These are phyloP conservation scores for Didymella exigua DNA, from an alignment of 2,329 filamentous ascomycete genomes.

Conservation along the genomic window DNA sequence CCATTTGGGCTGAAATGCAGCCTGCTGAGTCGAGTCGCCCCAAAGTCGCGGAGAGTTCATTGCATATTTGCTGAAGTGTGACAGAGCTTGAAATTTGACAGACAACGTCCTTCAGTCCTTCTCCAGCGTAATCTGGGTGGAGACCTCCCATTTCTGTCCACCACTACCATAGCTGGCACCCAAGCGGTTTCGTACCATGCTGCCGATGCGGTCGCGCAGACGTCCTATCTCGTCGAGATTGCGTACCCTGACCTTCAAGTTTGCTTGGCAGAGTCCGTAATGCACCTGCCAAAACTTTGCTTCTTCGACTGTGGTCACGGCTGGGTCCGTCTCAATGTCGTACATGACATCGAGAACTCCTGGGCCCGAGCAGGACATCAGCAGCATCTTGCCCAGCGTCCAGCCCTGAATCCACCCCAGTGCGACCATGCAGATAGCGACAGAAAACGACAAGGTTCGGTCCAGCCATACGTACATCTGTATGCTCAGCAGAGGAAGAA, in stretches of 20 bases:
- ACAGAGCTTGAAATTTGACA: slow-evolving; percentile 20
- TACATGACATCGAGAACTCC: slow-evolving; percentile 75
- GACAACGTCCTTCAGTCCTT: slow-evolving; percentile 42
- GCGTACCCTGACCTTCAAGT: slow-evolving; percentile 76
- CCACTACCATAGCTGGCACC: slow-evolving; percentile 86
- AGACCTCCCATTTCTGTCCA: slow-evolving; percentile 89
- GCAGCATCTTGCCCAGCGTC: slow-evolving; percentile 87
- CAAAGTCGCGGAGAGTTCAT: slow-evolving; percentile 27
- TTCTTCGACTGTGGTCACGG: slow-evolving; percentile 79
- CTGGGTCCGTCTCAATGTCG: slow-evolving; percentile 82
- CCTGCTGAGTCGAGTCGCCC: slow-evolving; percentile 30
- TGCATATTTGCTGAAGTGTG: slow-evolving; percentile 18
- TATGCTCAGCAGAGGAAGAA: slow-evolving; percentile 81
- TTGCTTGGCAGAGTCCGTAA: slow-evolving; percentile 95
- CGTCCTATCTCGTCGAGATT: slow-evolving; percentile 70
- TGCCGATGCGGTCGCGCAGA: slow-evolving; percentile 75
- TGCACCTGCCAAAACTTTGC: slow-evolving; percentile 99
- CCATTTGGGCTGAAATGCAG: slow-evolving; percentile 26
- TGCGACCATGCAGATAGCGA: slow-evolving; percentile 86
- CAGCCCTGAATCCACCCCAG: slow-evolving; percentile 83
- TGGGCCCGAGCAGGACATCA: slow-evolving; percentile 80
- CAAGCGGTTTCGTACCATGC: slow-evolving; percentile 81
- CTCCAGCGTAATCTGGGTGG: slow-evolving; percentile 73
- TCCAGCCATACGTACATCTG: slow-evolving; percentile 85
- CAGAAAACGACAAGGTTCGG: slow-evolving; percentile 76